Percentiles rank a stretch among this genome's conserved stretches.
Conservation (phyloP, 305 asterid genomes). For the Rubia tinctorum region DNA sequence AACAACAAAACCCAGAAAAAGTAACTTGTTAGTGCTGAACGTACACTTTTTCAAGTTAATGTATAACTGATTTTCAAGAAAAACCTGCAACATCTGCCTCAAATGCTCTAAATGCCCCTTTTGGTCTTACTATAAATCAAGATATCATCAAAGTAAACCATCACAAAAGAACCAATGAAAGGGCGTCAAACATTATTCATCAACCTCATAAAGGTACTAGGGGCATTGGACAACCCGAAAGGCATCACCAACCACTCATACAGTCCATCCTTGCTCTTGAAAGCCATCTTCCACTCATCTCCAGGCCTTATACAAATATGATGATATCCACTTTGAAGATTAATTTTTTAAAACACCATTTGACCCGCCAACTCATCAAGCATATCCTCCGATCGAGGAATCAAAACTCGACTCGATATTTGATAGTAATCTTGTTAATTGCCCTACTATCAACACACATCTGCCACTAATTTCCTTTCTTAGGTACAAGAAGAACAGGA, state of each 20-base stretch:
- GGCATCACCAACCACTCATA: too few relatives aligned
- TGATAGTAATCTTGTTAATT: background rate
- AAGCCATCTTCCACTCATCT: background rate
- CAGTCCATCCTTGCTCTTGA: too few relatives aligned
- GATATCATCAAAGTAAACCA: too few relatives aligned
- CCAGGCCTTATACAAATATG: background rate
- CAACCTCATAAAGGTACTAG: too few relatives aligned
- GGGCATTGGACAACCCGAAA: too few relatives aligned
- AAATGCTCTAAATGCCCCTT: background rate
- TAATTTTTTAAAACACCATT: too few relatives aligned
- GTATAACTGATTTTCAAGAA: background rate
- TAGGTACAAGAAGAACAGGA: background rate
- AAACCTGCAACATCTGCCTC: background rate
- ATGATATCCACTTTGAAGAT: background rate
- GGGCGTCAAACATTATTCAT: too few relatives aligned
- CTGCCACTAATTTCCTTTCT: background rate
- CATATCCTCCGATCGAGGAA: background rate
- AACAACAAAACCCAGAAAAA: too few relatives aligned
- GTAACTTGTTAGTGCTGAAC: too few relatives aligned
- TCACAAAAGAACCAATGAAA: too few relatives aligned
- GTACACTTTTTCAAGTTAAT: too few relatives aligned
- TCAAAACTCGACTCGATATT: background rate
- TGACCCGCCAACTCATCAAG: background rate
- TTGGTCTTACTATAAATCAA: too few relatives aligned
- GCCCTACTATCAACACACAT: background rate